phyloP scores from a whole-genome alignment of 2,329 filamentous ascomycete species.

The Alternaria gansuensis region DNA sequence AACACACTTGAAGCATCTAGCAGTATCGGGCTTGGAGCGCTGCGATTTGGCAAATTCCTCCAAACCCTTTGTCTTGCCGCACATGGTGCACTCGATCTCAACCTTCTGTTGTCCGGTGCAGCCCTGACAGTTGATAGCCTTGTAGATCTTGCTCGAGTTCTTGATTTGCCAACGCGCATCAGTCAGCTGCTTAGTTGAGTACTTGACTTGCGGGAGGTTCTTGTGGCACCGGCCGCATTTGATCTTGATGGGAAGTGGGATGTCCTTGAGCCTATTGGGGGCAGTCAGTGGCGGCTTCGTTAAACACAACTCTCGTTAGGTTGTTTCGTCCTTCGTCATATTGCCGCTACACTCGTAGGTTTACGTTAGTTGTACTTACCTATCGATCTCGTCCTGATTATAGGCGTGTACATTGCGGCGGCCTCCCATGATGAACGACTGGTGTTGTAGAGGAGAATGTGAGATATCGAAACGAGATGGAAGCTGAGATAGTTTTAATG shows the following conservation, averaged over 20 bases:
- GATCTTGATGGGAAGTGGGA: constrained; percentile 45
- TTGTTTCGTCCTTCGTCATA: not conserved
- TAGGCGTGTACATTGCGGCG: constrained; percentile 20
- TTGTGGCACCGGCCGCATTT: constrained; percentile 60
- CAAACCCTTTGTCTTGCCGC: constrained; percentile 57
- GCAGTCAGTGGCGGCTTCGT: not conserved
- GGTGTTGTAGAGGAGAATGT: not conserved
- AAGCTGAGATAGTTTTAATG: not conserved
- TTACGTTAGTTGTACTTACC: constrained; percentile 5
- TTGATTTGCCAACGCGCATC: constrained; percentile 38
- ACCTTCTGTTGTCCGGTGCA: constrained; percentile 57
- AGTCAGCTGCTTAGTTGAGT: constrained; percentile 60
- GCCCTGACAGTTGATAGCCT: constrained; percentile 53
- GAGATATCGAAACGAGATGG: not conserved
- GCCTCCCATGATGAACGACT: constrained; percentile 8
- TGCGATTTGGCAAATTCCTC: constrained; percentile 62
- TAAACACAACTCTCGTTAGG: fast-evolving
- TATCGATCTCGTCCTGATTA: constrained; percentile 23
- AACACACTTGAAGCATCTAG: constrained; percentile 49
- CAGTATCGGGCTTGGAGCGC: constrained; percentile 56
- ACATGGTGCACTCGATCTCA: constrained; percentile 61
- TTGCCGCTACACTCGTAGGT: not conserved
- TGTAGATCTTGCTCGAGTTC: constrained; percentile 22
- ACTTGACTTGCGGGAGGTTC: constrained; percentile 50
- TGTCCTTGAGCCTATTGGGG: constrained; percentile 26